phyloP scores from a whole-genome alignment of 2,329 filamentous ascomycete genomes.

The Tolypocladium ovalisporum region DNA sequence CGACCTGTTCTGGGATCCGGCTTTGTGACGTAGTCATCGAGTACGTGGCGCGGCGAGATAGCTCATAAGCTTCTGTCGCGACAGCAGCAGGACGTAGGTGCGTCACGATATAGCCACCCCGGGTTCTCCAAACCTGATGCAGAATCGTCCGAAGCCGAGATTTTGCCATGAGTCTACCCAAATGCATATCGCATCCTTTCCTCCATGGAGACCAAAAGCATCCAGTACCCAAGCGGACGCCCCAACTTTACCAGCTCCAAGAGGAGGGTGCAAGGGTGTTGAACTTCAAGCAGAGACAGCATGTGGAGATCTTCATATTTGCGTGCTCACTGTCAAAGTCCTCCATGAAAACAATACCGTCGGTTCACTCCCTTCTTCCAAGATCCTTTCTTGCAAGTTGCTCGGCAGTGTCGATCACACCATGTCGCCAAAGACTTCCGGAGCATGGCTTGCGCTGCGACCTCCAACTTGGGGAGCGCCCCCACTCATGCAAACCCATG shows the following conservation, averaged over 20 bases:
- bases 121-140: constrained; percentile 31
- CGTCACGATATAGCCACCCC: constrained; percentile 22
- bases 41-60: constrained; percentile 49
- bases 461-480: constrained; percentile 55
- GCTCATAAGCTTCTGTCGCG: constrained; percentile 45
- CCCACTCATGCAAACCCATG: constrained; percentile 59
- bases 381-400: constrained; percentile 20
- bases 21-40: constrained; percentile 28
- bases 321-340: constrained; percentile 36
- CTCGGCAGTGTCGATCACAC: constrained; percentile 45
- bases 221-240: constrained; percentile 34
- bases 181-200: constrained; percentile 54
- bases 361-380: constrained; percentile 26
- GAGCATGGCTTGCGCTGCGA: constrained; percentile 54
- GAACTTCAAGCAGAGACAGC: constrained; percentile 38
- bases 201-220: constrained; percentile 51
- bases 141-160: not conserved
- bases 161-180: constrained; percentile 31
- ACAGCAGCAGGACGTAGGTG: constrained; percentile 34
- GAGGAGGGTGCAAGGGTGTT: constrained; percentile 45
- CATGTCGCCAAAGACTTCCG: constrained; percentile 63
- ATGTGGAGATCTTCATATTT: constrained; percentile 50
- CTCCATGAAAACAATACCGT: constrained; percentile 40
- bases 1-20: constrained; percentile 43
- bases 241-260: constrained; percentile 41